Evolutionary conservation across 441 rosid genomes (phyloP).

Genomic region (Euphorbia neoarborescens): DNA sequence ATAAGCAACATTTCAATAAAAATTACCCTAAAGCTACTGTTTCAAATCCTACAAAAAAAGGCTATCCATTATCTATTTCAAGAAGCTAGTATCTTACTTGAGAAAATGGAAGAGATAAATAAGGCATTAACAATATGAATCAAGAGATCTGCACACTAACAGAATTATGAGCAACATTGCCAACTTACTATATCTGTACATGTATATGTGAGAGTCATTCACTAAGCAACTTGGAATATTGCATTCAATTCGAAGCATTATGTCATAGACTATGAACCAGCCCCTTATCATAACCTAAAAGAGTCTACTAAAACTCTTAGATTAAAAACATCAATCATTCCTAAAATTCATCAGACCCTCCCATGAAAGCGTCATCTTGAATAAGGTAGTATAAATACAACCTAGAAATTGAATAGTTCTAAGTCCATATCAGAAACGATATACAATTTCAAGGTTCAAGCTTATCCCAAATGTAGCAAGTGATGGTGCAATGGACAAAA

Average conservation of each 20-base stretch:
- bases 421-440: not conserved
- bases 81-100: not conserved
- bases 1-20: not conserved
- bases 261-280: not conserved
- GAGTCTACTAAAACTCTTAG: not conserved
- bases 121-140: not conserved
- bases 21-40: not conserved
- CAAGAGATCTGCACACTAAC: not conserved
- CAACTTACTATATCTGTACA: not conserved
- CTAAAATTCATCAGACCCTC: not conserved
- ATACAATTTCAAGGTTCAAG: not conserved
- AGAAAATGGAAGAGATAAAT: not conserved
- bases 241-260: not conserved
- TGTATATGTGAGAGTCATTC: not conserved
- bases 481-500: conserved; percentile 1
- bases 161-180: not conserved
- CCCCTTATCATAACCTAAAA: not conserved
- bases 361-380: not conserved
- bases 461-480: not conserved
- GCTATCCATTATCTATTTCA: not conserved
- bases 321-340: not conserved
- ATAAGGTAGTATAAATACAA: not conserved
- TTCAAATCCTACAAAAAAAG: not conserved
- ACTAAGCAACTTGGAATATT: not conserved
- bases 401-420: not conserved